Base-by-base conservation (phyloP, 1,284 basidiomycete species). In the Leccinum holopus region DNA sequence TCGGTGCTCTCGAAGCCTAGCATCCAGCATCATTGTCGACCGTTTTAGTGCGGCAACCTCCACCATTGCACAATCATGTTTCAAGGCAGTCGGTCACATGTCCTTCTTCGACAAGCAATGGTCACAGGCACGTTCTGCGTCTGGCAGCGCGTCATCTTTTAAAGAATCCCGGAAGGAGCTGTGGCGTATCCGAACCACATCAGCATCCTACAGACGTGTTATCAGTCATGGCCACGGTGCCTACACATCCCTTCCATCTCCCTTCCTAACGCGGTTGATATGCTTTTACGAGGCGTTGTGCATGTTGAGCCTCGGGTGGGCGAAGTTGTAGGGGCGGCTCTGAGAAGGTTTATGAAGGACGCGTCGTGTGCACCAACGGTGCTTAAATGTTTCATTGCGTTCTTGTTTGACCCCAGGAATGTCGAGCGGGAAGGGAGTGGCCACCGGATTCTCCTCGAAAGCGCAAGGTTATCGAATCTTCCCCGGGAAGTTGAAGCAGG, bases 91-190 rank as follows among this genome's bases (percentile, higher is more conserved):
- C 16, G 92, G 91, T 1, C 79, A 81, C 52, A 89, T 96, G 84
- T 88, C 89, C 14, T 80, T 97, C 41, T 90, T 95, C 56, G 94
- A 95, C 66, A 94, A 96, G 16, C 85, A 92, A 61, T 93, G 90
- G 83, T 82, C 85, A 5, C 71, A 82, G 3, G 76, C 86, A 5
- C 85, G 86, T 16, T 78, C 71, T 55, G 39, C 57, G 5, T 63
- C 70, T 12, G 59, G 69, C 14, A 74, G 55, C 10, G 84, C 84
- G 57, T 82, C 86, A 0, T 78, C 85, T 0, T 86, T 21, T 21
- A 21, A 21, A 21, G 21, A 21, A 21, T 21, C 21, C 21, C 21
- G 0, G 88, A 92, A 66, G 81, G 90, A 65, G 80, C 81, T 35
- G 84, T 92, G 5, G 87, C 88, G 1, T 97, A 95, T 72, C 85